Percentiles rank a stretch among this genome's conserved stretches.
phyloP scores from a whole-genome alignment of 768 basidiomycete species.

The Rhodotorula kratochvilovae region DNA sequence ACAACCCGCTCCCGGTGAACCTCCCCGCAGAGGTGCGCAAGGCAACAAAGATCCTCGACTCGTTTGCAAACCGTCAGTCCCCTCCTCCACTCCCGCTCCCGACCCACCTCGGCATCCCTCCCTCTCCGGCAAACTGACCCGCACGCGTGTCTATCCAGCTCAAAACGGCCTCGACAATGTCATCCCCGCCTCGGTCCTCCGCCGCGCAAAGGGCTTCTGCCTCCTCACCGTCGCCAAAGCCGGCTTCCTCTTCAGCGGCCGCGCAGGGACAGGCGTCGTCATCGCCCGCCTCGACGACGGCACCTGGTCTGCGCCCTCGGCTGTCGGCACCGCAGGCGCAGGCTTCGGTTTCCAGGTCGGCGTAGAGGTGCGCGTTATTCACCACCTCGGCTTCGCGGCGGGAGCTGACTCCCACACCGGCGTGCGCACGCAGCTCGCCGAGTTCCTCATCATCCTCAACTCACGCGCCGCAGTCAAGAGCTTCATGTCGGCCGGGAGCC shows the following conservation, averaged over 20 bases:
- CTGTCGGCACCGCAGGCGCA: slow-evolving; percentile 85
- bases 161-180: slow-evolving; percentile 38
- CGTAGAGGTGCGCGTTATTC: too few relatives aligned
- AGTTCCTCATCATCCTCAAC: slow-evolving; percentile 66
- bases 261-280: slow-evolving; percentile 42
- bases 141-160: background rate
- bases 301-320: slow-evolving; percentile 93
- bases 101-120: background rate
- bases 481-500: slow-evolving; percentile 90
- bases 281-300: slow-evolving; percentile 32
- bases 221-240: slow-evolving; percentile 41
- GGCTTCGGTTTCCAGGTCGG: slow-evolving; percentile 68
- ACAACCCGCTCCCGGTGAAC: slow-evolving; percentile 25
- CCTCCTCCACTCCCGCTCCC: too few relatives aligned
- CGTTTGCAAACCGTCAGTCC: slow-evolving; percentile 29
- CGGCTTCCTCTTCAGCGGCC: slow-evolving; percentile 42
- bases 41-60: slow-evolving; percentile 20
- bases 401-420: background rate
- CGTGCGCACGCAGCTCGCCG: slow-evolving; percentile 41
- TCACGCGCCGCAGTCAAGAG: slow-evolving; percentile 64
- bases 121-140: background rate
- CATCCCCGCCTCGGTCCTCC: slow-evolving; percentile 40
- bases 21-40: slow-evolving; percentile 30
- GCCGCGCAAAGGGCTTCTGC: slow-evolving; percentile 41
- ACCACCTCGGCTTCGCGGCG: background rate